Evolutionary conservation across 2,329 filamentous ascomycete species (phyloP), one percentile per base, ranked within the genome.

Genomic region (Alternaria arbusti): DNA sequence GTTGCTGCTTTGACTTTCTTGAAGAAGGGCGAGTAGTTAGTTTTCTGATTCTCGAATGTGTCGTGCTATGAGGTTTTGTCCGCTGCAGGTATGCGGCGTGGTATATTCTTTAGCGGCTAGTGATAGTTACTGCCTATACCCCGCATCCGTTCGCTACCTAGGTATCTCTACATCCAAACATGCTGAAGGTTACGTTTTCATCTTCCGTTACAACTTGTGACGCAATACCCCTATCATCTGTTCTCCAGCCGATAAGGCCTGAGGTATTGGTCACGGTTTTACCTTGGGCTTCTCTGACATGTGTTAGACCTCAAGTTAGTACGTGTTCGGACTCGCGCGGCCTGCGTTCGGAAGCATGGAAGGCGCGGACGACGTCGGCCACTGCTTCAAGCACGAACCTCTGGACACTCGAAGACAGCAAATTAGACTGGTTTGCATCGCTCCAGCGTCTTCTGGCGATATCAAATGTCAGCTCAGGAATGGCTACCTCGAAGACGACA

Each of bases 1-100:
- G 74, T 85, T 28, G 84, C 81, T 22, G 85, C 85, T 6, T 79
- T 88, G 79, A 85, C 78, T 0, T 84, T 82, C 63, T 70, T 85
- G 60, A 68, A 68, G 20, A 75, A 72, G 40, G 57, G 46, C 8
- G 28, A 51, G 49, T 32, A 20, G n/a, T 36, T 36, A 4, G 6
- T 1, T 4, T 2, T 36, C 4, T 15, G 13, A n/a, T 32, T 32
- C 4, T 1, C 3, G 2, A 32, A 1, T 8, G 1, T 15, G 1
- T 15, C 2, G 0, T 32, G 30, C 30, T 36, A 36, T 36, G 30
- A 0, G 30, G 7, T 6, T 13, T 32, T 32, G 28, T 1, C 4
- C 5, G 28, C 30, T 32, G 30, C 13, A 36, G 30, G 13, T 36
- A 36, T 36, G 30, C 30, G 30, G 30, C 30, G 30, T 36, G 30